A percentile compares a stretch with the other conserved stretches of the same genome.
phyloP scores from a whole-genome alignment of 2,329 filamentous ascomycete species.

The Fusarium brevicatenulatum region DNA sequence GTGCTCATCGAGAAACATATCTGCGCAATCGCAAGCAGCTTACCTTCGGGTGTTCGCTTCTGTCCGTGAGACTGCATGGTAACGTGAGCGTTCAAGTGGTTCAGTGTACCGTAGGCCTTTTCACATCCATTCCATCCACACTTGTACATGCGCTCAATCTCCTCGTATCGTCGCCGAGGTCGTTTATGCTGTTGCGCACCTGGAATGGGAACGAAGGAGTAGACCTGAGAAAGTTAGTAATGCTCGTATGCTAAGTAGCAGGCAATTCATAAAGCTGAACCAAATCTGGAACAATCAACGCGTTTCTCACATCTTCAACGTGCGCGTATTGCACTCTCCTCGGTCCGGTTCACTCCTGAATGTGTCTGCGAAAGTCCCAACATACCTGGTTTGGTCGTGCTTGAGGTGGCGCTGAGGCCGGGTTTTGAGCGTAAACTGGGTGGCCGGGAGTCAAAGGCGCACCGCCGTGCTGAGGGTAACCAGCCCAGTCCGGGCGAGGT shows the following conservation, averaged over 20 bases:
- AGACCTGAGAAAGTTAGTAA: slow-evolving; percentile 70
- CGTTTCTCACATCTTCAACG: not conserved
- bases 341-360: slow-evolving; percentile 15
- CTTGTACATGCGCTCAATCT: slow-evolving; percentile 99
- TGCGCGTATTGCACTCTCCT: not conserved
- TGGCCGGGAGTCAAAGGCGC: slow-evolving; percentile 60
- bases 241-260: not conserved
- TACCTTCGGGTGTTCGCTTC: slow-evolving; percentile 98
- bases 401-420: slow-evolving; percentile 63
- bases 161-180: slow-evolving; percentile 91
- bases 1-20: not conserved
- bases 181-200: slow-evolving; percentile 98
- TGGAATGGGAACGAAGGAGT: slow-evolving; percentile 97
- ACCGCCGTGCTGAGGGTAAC: slow-evolving; percentile 67
- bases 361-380: slow-evolving; percentile 31
- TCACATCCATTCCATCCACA: slow-evolving; percentile 99
- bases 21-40: slow-evolving; percentile 46
- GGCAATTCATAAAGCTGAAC: not conserved
- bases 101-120: slow-evolving; percentile 97
- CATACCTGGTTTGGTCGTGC: slow-evolving; percentile 69
- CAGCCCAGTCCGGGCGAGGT: slow-evolving; percentile 78
- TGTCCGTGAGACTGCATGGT: slow-evolving; percentile 98
- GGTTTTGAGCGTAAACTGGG: slow-evolving; percentile 65
- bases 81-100: slow-evolving; percentile 97
- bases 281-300: not conserved